Percentiles rank a stretch among this genome's conserved stretches.
These are phyloP conservation scores for Candida wancherniae DNA, from an alignment of 805 yeast genomes.

Conservation along the genomic window DNA sequence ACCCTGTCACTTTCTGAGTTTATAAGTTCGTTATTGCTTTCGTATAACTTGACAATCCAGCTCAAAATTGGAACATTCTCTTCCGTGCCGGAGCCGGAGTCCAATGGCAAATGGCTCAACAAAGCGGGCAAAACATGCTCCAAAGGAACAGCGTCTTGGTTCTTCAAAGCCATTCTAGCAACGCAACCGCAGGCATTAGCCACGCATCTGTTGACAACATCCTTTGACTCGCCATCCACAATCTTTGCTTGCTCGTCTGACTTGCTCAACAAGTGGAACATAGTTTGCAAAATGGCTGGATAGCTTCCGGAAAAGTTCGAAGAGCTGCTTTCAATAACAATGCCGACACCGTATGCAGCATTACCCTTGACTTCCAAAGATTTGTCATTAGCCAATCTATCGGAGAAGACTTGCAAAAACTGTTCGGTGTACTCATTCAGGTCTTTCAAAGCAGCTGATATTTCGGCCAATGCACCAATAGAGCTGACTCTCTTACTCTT, in stretches of 20 bases:
- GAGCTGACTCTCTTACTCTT: slow-evolving; percentile 74
- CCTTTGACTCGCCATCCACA: slow-evolving; percentile 74
- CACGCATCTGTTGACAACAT: slow-evolving; percentile 72
- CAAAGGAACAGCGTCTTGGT: slow-evolving; percentile 69
- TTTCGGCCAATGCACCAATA: slow-evolving; percentile 88
- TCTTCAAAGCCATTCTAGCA: slow-evolving; percentile 79
- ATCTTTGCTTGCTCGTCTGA: slow-evolving; percentile 40
- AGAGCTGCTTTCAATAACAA: slow-evolving; percentile 51
- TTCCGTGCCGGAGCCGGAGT: slow-evolving; percentile 83
- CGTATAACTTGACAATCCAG: slow-evolving; percentile 68
- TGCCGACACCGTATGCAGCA: slow-evolving; percentile 94
- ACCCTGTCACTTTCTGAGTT: slow-evolving; percentile 55
- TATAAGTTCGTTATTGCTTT: slow-evolving; percentile 52
- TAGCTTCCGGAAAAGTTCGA: slow-evolving; percentile 61
- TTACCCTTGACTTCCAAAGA: slow-evolving; percentile 88
- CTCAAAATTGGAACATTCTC: slow-evolving; percentile 90
- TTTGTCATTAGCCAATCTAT: slow-evolving; percentile 66
- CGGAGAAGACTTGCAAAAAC: slow-evolving; percentile 63
- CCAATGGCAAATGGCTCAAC: slow-evolving; percentile 75
- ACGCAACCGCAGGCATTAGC: slow-evolving; percentile 98
- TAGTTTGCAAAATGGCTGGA: slow-evolving; percentile 66
- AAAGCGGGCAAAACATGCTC: slow-evolving; percentile 69
- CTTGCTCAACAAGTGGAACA: slow-evolving; percentile 76
- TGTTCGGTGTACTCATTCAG: slow-evolving; percentile 64
- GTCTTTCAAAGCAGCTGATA: slow-evolving; percentile 67